Evolutionary conservation across 176 grass and related monocot species (phyloP), one percentile per base, ranked within the genome.

Genomic region (Coix lacrymajobi): DNA sequence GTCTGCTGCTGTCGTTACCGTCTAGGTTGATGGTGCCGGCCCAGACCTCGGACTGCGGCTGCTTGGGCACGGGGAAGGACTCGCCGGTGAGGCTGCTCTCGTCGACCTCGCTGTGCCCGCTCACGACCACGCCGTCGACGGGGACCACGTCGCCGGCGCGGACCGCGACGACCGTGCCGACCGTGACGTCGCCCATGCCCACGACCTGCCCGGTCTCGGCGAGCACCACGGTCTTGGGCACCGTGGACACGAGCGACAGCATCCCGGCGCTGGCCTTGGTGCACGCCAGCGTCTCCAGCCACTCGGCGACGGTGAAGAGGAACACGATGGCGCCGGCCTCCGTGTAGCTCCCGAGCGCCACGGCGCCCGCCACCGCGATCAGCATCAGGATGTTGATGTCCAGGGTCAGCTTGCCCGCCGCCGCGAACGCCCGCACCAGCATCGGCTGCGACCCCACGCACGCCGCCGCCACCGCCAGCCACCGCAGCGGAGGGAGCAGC

Each of bases 61-160:
- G 92, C 76, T 97, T 97, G 1, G 85, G 61, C 33, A 92, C 92
- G 0, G 89, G 92, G 45, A 94, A 90, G 7, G 90, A 92, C 89
- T 97, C 94, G 51, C 94, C 94, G 16, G 92, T 97, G 48, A 97
- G 92, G 80, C 87, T 97, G 13, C 83, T 88, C 74, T 97, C 88
- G 30, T 97, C 91, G 7, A 91, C 78, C 51, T 93, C 91, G 24
- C 91, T 75, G 12, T 77, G 76, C 31, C 94, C 94, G 1, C 76
- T 83, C 2, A 97, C 85, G 2, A 97, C 88, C n/a, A 92, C 83
- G 2, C 92, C 94, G 16, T 94, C 94, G 0, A 97, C 85, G 4
- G 94, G 94, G 3, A 97, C 83, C 16, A 90, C 63, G 32, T 94
- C 88, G 0, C 92, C 92, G 4, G 85, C 92, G 64, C 76, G 77